Percentiles rank a stretch among this genome's conserved stretches.
Evolutionary conservation across 495 filamentous ascomycete genomes (phyloP).

Genomic region (Penicillium silybi): DNA sequence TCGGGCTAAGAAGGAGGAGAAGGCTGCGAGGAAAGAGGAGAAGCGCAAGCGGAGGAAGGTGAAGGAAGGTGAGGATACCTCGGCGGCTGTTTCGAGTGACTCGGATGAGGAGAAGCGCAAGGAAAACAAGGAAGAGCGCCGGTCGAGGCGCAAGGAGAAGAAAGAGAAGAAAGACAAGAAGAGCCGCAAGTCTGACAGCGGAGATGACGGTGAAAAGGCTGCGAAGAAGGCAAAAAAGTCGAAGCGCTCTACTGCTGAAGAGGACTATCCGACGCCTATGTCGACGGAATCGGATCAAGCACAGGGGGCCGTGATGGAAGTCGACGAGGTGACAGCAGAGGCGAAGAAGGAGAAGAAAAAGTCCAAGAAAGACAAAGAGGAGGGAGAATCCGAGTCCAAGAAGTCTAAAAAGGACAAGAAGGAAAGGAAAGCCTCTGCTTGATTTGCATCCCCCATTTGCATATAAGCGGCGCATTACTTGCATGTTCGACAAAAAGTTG

Average conservation of each 20-base stretch:
- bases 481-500: conserved; percentile 1
- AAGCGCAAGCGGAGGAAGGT: conserved; percentile 37
- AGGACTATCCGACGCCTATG: conserved; percentile 39
- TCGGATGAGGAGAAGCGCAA: conserved; percentile 18
- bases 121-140: conserved; percentile 26
- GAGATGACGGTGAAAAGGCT: conserved; percentile 10
- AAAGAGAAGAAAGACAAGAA: conserved; percentile 29
- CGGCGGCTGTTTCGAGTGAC: conserved; percentile 14
- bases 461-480: neutral
- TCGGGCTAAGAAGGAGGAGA: conserved; percentile 17
- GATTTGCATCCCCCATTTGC: conserved; percentile 1
- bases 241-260: conserved; percentile 20
- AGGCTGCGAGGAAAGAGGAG: conserved; percentile 28
- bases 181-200: conserved; percentile 28
- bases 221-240: conserved; percentile 18
- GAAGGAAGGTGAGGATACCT: conserved; percentile 23
- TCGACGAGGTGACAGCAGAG: conserved; percentile 12
- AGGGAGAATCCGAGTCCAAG: conserved; percentile 10
- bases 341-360: conserved; percentile 25
- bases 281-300: conserved; percentile 28
- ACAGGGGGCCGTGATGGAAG: conserved; percentile 8
- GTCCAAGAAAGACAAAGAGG: conserved; percentile 34
- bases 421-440: conserved; percentile 29
- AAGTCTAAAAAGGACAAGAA: conserved; percentile 34
- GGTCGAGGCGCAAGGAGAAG: conserved; percentile 22